A percentile compares a stretch with the other conserved stretches of the same genome.
phyloP scores from a whole-genome alignment of 192 early-diverging fungal species.

The Mortierella hygrophila region DNA sequence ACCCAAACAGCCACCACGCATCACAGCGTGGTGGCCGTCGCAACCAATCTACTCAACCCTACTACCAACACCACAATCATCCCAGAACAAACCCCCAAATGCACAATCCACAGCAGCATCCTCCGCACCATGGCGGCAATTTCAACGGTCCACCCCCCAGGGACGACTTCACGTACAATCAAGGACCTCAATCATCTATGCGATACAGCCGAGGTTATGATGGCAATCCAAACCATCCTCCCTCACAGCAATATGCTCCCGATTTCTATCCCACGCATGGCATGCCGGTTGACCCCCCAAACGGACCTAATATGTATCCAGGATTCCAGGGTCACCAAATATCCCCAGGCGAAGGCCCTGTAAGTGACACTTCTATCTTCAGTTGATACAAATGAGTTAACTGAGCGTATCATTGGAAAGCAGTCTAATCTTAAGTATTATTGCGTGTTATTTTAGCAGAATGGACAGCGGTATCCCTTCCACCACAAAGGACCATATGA shows the following conservation, averaged over 20 bases:
- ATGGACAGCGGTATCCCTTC: conserved; percentile 17
- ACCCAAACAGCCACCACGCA: conserved; percentile 20
- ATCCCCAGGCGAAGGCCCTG: conserved; percentile 26
- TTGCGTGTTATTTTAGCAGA: not conserved
- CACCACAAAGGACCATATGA: conserved; percentile 37
- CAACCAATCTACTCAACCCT: conserved; percentile 13
- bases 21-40: conserved; percentile 36
- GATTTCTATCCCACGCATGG: conserved; percentile 21
- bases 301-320: conserved; percentile 15
- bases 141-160: conserved; percentile 17
- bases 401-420: not conserved
- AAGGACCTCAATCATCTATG: conserved; percentile 15
- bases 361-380: not conserved
- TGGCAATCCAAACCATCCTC: conserved; percentile 1
- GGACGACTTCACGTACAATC: conserved; percentile 39
- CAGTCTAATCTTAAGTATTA: conserved; percentile 6
- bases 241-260: conserved; percentile 13
- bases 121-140: conserved; percentile 24
- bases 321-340: conserved; percentile 17
- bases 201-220: conserved; percentile 31
- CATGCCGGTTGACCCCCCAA: conserved; percentile 1
- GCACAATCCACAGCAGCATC: conserved; percentile 21
- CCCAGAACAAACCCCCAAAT: conserved; percentile 38
- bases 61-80: conserved; percentile 39
- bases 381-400: not conserved